Conservation (phyloP, 805 yeast genomes). For the Suhomyces sp. region DNA sequence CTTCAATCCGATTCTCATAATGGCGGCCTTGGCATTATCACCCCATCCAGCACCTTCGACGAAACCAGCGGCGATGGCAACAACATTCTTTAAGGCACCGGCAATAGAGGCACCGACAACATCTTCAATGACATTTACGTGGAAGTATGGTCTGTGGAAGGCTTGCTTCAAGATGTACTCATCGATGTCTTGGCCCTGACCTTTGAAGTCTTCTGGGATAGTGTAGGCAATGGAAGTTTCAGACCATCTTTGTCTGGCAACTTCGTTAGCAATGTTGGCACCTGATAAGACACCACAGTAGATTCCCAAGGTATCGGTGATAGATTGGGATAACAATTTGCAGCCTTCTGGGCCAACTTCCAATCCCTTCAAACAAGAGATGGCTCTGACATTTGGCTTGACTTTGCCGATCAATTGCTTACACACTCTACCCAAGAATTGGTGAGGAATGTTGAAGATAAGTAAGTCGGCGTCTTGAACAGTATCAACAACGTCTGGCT, state of each 20-base stretch:
- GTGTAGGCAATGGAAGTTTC: slow-evolving; percentile 96
- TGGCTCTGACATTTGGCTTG: slow-evolving; percentile 71
- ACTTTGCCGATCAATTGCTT: slow-evolving; percentile 75
- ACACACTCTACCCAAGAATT: slow-evolving; percentile 78
- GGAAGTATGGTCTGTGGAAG: slow-evolving; percentile 98
- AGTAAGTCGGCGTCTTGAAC: slow-evolving; percentile 80
- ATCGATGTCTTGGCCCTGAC: slow-evolving; percentile 70
- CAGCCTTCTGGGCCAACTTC: slow-evolving; percentile 86
- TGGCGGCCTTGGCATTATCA: slow-evolving; percentile 96
- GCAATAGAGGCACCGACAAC: slow-evolving; percentile 95
- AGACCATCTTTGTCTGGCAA: slow-evolving; percentile 92
- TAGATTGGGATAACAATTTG: slow-evolving; percentile 73
- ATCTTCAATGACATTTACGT: slow-evolving; percentile 87
- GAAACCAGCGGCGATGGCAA: slow-evolving; percentile 94
- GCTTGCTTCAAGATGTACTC: slow-evolving; percentile 67
- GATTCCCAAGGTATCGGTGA: slow-evolving; percentile 76
- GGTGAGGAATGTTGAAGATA: slow-evolving; percentile 96
- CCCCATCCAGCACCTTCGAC: slow-evolving; percentile 99
- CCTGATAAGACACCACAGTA: slow-evolving; percentile 97
- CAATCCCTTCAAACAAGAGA: slow-evolving; percentile 94
- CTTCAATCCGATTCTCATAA: slow-evolving; percentile 91
- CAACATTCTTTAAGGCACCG: slow-evolving; percentile 95
- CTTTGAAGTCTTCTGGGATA: slow-evolving; percentile 64
- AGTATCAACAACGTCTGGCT: slow-evolving; percentile 75
- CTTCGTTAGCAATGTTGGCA: slow-evolving; percentile 96